Evolutionary conservation across 139 green algal genomes (phyloP), one percentile per base, ranked within the genome.

Genomic region (Spirogloea muscicola): DNA sequence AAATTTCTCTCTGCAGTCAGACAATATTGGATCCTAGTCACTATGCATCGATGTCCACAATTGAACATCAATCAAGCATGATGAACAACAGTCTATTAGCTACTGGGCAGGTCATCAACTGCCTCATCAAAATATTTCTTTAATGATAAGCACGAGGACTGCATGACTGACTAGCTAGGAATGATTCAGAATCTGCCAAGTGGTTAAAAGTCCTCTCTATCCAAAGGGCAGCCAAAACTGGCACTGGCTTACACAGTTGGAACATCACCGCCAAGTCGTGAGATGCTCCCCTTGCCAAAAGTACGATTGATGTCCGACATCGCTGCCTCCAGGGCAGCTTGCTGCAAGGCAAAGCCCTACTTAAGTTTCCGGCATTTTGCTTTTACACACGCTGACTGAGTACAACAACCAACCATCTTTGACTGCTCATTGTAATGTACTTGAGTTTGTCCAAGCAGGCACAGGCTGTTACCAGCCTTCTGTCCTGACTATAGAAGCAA

Each of bases 281-380:
- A 7, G 5, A 66, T 25, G 46, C 18, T 31, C 21, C 62, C 63
- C n/a, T 43, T 43, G 38, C 72, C 72, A 77, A 59, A 72, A 33
- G 3, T 67, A 37, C 6, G 25, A 3, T 78, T 43, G 61, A 78
- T 49, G 27, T 78, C 34, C 2, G 29, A 16, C 69, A 78, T 9
- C 9, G 61, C 62, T 3, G 33, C 58, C 9, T 79, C 62, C 38
- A 78, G 69, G 33, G 69, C 65, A 65, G 31, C 29, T 63, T 66
- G 18, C 58, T 66, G 58, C 25, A 43, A n/a, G n/a, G n/a, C n/a
- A n/a, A n/a, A n/a, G n/a, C n/a, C n/a, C n/a, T n/a, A n/a, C n/a
- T n/a, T n/a, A n/a, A n/a, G n/a, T n/a, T n/a, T n/a, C n/a, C n/a
- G n/a, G n/a, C n/a, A n/a, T n/a, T n/a, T n/a, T n/a, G n/a, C n/a